Evolutionary conservation across 1,284 basidiomycete species (phyloP), one percentile per base, ranked within the genome.

Genomic region (Phlebopus sp.): DNA sequence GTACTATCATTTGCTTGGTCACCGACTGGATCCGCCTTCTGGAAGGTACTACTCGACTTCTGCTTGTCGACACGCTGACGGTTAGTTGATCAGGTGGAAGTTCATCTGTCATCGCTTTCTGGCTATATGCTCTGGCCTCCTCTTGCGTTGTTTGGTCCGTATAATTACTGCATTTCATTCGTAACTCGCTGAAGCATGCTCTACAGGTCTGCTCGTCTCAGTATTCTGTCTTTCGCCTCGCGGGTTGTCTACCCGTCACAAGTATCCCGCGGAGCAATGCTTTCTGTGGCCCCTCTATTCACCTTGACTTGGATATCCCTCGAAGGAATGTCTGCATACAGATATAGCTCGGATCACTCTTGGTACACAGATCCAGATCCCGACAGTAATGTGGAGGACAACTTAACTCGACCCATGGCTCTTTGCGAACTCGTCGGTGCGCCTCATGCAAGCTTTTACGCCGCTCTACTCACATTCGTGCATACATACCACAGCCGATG

Each of bases 221-320:
- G 60, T 21, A 37, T 61, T 23, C 31, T 66, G 15, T 36, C 53
- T 17, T 64, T 62, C 4, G 49, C 63, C 15, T 17, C 45, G 14
- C 60, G 40, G n/a, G 41, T 62, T 30, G 44, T 46, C 14, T 39
- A 36, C 4, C 42, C 46, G 18, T 41, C 47, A 15, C 53, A 27
- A 14, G 48, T 34, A 11, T 37, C 43, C n/a, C 58, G 49, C 30
- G 50, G 47, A 30, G 32, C 34, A 38, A 47, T 53, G 36, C 10
- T 55, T 37, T n/a, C 37, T 17, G 31, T 42, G 7, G 39, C 51
- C 17, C 39, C 31, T 14, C 23, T 47, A 7, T 59, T 59, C 35
- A 34, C 50, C 15, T 37, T 47, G 37, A 41, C 14, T n/a, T 63
- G 49, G 47, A 29, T 36, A 5, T 48, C 43, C 14, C 32, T 56